Evolutionary conservation across 164 flowering plant species (phyloP), one percentile per base, ranked within the genome.

Genomic region (Nelumbo lutea): DNA sequence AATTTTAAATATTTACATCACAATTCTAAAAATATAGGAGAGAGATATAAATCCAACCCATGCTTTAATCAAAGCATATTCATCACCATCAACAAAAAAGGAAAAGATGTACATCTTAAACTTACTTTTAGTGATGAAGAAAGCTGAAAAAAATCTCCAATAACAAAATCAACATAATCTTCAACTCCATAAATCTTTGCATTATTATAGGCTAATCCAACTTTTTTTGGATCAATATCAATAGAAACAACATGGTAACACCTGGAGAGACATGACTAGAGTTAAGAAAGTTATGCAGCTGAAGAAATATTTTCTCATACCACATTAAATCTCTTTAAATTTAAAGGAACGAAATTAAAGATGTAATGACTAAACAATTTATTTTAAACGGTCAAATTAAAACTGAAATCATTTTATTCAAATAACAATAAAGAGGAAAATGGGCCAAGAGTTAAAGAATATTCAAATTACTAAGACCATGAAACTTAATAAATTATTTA

Each of bases 101-200:
- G 42, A 51, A 47, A 62, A 59, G 62, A 56, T 55, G 48, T 27
- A 9, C 13, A 38, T 8, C 8, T 45, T 53, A 74, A 41, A 51
- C 46, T 15, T 79, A 87, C 88, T 87, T 85, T 83, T 50, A 87
- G 73, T 38, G 75, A 81, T 59, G 87, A 78, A 44, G 88, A 86
- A 55, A 82, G 84, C 60, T 81, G 79, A 68, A 87, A 82, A 77
- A 87, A 87, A 75, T 87, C 88, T 58, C 91, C 91, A 56, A 84
- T 67, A 51, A 87, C 67, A 62, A 85, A 87, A 77, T 87, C 88
- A 72, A 87, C 82, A 67, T 74, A 72, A 65, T 76, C 78, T 68
- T 80, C 85, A 42, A 87, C 88, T 64, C 88, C 91, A 79, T 87
- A 87, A 63, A 87, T 70, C 68, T 72, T 81, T 15, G 88, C 86